A percentile compares a stretch with the other conserved stretches of the same genome.
Evolutionary conservation across 1,284 basidiomycete species (phyloP).

Genomic region (Trichosporon ovoides): DNA sequence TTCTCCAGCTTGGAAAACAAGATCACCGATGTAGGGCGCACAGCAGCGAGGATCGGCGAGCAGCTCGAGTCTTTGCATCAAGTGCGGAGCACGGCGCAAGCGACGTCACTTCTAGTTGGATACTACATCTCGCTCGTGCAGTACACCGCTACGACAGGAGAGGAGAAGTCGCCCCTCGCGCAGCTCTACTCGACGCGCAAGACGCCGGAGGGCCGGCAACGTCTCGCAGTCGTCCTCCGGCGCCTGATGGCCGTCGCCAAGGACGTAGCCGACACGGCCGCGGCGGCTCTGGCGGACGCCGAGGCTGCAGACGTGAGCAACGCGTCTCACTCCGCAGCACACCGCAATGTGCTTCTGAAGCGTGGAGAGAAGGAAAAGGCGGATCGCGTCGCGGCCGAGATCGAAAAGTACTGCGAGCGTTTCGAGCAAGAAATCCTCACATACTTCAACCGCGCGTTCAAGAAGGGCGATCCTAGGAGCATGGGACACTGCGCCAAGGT

Average conservation of each 20-base stretch:
- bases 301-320: conserved; percentile 27
- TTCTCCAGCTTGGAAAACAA: conserved; percentile 76
- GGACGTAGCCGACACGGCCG: conserved; percentile 55
- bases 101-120: conserved; percentile 88
- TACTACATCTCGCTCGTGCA: conserved; percentile 90
- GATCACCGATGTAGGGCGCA: conserved; percentile 90
- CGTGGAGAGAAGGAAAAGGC: conserved; percentile 45
- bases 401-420: conserved; percentile 88
- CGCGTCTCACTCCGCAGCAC: conserved; percentile 3
- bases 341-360: conserved; percentile 17
- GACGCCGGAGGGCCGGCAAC: conserved; percentile 67
- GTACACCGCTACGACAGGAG: conserved; percentile 60
- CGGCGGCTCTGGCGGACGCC: conserved; percentile 60
- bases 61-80: conserved; percentile 93
- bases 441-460: conserved; percentile 90
- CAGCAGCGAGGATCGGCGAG: conserved; percentile 92
- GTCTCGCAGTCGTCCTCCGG: conserved; percentile 84
- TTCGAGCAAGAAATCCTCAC: conserved; percentile 98
- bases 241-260: conserved; percentile 82
- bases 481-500: conserved; percentile 99
- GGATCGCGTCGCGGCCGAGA: conserved; percentile 58
- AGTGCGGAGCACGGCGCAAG: conserved; percentile 85
- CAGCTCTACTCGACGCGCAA: conserved; percentile 56
- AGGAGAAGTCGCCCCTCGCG: conserved; percentile 40
- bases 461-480: conserved; percentile 95